Evolutionary conservation across 1,284 basidiomycete genomes (phyloP).

Genomic region (Cystobasidium pallidum): DNA sequence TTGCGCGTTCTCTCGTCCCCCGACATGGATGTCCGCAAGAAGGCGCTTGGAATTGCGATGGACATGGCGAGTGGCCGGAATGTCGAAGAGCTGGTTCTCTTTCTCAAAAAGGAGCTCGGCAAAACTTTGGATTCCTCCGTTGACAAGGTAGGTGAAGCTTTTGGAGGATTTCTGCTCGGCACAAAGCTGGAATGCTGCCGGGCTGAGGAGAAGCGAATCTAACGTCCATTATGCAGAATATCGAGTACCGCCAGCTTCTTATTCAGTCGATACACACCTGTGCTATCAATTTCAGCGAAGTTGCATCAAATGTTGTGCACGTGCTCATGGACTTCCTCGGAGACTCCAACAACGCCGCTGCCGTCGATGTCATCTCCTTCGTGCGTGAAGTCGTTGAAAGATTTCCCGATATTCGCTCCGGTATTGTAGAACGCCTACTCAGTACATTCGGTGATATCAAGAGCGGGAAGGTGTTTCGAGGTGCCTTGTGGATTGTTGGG

Average conservation of each 20-base stretch:
- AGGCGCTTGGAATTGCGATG: constrained; percentile 86
- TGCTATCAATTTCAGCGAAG: constrained; percentile 97
- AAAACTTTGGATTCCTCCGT: constrained; percentile 80
- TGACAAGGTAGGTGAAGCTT: constrained; percentile 66
- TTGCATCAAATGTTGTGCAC: constrained; percentile 95
- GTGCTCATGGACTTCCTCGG: constrained; percentile 98
- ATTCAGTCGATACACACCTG: constrained; percentile 98
- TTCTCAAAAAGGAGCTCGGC: constrained; percentile 97
- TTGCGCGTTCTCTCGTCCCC: constrained; percentile 80
- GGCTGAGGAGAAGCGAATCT: too few species aligned
- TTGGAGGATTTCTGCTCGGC: constrained; percentile 6
- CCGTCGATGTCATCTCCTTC: constrained; percentile 93
- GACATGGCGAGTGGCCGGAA: constrained; percentile 94
- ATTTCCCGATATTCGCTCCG: constrained; percentile 82
- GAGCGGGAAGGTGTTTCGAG: constrained; percentile 95
- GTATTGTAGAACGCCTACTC: constrained; percentile 85
- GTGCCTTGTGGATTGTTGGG: constrained; percentile 96
- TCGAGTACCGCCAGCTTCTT: constrained; percentile 93
- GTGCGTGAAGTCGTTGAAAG: constrained; percentile 98
- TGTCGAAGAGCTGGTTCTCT: constrained; percentile 95
- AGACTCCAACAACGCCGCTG: constrained; percentile 92
- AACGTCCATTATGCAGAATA: constrained; percentile 63
- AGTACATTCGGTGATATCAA: constrained; percentile 86
- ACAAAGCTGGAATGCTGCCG: too few species aligned
- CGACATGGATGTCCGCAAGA: constrained; percentile 95